Evolutionary conservation across 228 moss, liverwort and hornwort species (phyloP), one percentile per base, ranked within the genome.

Genomic region (Sphagnum fallax): DNA sequence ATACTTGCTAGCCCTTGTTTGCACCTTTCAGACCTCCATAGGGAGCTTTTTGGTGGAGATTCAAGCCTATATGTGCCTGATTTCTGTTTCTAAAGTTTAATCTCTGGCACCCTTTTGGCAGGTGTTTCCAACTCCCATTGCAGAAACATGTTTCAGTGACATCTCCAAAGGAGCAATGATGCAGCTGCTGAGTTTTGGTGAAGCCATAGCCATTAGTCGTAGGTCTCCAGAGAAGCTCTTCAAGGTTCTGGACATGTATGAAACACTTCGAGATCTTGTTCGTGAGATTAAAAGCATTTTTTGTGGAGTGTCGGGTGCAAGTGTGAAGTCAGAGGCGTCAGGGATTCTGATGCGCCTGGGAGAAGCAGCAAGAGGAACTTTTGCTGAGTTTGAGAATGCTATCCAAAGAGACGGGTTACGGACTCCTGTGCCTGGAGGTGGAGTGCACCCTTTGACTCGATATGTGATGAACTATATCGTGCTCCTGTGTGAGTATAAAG

Each of bases 391-490:
- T 58, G 98, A 98, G 81, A 92, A 92, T 78, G 94, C 94, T 9
- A 98, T 98, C 65, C 87, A 90, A 76, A 85, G 94, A 4, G 94
- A 94, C 64, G 82, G 87, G 5, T 81, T 89, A 0, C 85, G 67
- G 69, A 89, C 74, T 67, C 84, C 94, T 0, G 87, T 92, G n/a
- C 90, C 92, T 5, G 98, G 98, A 61, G 98, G 98, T 66, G 94
- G 90, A 53, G 94, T 98, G n/a, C 98, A 98, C 72, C 94, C 98
- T 5, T 83, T 98, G 51, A 98, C 98, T 32, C 87, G 88, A 6
- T 98, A 98, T 79, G 98, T 98, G 69, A 98, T 98, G 98, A 98
- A 98, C 74, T 98, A 98, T 72, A 88, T 98, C 71, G 87, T 90
- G 76, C 92, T 93, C 60, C 80, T 92, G 74, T 98, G 94, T 71